These are phyloP conservation scores for Tulasnella sp. DNA, from an alignment of 768 basidiomycete species.

Conservation along the genomic window DNA sequence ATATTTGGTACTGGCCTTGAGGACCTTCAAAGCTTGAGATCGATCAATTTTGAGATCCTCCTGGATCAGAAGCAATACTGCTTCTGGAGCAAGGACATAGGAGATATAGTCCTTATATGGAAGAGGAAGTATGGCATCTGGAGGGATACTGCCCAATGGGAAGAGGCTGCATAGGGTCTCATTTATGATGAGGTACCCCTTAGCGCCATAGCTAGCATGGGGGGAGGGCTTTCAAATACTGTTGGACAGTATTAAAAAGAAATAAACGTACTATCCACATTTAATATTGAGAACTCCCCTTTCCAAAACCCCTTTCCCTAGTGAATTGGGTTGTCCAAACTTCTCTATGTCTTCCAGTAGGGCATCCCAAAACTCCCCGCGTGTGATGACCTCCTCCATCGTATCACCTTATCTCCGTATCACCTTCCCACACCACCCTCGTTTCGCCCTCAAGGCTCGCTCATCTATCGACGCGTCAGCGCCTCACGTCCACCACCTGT, in stretches of 20 bases:
- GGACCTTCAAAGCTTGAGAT: neutral
- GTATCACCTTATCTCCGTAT: no score
- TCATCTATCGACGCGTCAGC: no score
- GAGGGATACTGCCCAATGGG: neutral
- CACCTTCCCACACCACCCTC: no score
- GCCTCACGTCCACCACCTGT: no score
- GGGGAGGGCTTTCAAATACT: neutral
- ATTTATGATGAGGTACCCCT: neutral
- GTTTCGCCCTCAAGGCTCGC: no score
- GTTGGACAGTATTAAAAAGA: neutral
- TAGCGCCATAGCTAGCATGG: neutral
- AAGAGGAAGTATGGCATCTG: neutral
- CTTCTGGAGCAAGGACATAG: neutral
- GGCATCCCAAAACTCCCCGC: neutral
- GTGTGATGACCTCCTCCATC: neutral
- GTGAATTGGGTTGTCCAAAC: neutral
- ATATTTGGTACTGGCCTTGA: neutral
- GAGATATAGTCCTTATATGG: neutral
- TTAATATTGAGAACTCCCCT: neutral
- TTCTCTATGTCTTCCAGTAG: neutral
- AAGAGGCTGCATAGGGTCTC: neutral
- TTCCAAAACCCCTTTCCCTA: neutral
- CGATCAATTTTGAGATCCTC: neutral
- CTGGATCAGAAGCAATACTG: neutral
- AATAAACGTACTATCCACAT: neutral